Evolutionary conservation across 2,329 filamentous ascomycete genomes (phyloP).

Genomic region (Fusarium secorum): DNA sequence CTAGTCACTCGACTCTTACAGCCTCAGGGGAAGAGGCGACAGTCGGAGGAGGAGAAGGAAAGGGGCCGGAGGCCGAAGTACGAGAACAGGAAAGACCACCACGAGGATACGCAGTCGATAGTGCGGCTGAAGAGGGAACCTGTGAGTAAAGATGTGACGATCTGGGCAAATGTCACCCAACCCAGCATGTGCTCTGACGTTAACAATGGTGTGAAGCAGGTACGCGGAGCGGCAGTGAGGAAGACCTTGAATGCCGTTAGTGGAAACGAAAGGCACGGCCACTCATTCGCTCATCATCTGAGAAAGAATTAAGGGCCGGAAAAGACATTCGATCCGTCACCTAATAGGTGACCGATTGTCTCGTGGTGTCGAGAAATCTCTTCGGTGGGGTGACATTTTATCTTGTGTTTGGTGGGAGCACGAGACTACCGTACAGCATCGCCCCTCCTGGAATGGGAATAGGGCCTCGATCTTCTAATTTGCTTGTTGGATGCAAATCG

Average conservation of each 20-base stretch:
- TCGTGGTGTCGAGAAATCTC: constrained; percentile 43
- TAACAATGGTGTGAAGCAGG: constrained; percentile 28
- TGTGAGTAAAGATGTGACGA: constrained; percentile 38
- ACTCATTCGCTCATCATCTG: constrained; percentile 34
- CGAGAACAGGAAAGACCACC: constrained; percentile 2
- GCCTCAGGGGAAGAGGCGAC: constrained; percentile 18
- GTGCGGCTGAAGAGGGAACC: constrained; percentile 17
- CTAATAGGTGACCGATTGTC: constrained; percentile 41
- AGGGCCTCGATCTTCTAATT: constrained; percentile 20
- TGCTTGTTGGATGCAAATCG: constrained; percentile 36
- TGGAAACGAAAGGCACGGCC: constrained; percentile 15
- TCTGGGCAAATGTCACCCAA: constrained; percentile 37
- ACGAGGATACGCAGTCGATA: constrained; percentile 14
- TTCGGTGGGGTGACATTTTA: constrained; percentile 42
- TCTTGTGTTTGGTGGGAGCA: constrained; percentile 33
- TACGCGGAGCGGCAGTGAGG: constrained; percentile 23
- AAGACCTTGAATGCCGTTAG: constrained; percentile 8
- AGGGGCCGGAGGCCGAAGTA: constrained; percentile 26
- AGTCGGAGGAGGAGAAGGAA: constrained; percentile 18
- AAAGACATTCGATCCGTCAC: constrained; percentile 40
- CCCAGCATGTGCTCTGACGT: constrained; percentile 36
- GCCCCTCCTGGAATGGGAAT: constrained; percentile 32
- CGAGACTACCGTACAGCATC: constrained; percentile 35
- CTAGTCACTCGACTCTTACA: constrained; percentile 36
- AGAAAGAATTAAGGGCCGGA: constrained; percentile 15